Percentiles rank a stretch among this genome's conserved stretches.
Conservation (phyloP, 306 rosid species). For the Pyrus betulifolia region DNA sequence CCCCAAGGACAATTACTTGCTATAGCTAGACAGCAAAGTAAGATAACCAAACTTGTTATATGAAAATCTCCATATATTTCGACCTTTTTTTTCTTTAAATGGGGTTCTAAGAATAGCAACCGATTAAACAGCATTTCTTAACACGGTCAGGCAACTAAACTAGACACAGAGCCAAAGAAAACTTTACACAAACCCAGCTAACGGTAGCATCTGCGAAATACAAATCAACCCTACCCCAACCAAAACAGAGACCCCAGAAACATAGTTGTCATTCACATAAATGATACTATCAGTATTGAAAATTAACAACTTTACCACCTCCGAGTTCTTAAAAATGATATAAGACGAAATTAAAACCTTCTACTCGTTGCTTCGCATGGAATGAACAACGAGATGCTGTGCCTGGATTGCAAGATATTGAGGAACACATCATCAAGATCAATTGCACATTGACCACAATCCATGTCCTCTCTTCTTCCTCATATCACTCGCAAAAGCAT, state of each 20-base stretch:
- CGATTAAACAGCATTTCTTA: constrained; percentile 1
- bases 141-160: constrained; percentile 14
- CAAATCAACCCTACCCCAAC: constrained; percentile 18
- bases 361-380: constrained; percentile 32
- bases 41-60: neutral
- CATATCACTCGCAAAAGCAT: neutral
- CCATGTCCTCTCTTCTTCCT: constrained; percentile 3
- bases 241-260: constrained; percentile 23
- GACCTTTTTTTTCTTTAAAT: neutral
- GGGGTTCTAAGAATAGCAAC: neutral
- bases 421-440: constrained; percentile 11
- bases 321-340: constrained; percentile 16
- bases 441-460: neutral
- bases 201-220: constrained; percentile 14
- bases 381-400: constrained; percentile 34
- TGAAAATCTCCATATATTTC: constrained; percentile 4
- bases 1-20: neutral
- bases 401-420: constrained; percentile 24
- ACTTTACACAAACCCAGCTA: constrained; percentile 20
- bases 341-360: constrained; percentile 9
- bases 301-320: constrained; percentile 21
- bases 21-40: neutral
- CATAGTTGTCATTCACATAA: constrained; percentile 3
- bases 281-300: constrained; percentile 21
- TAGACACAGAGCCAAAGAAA: constrained; percentile 16